Evolutionary conservation across 352 stramenopile genomes (phyloP), one percentile per base, ranked within the genome.

Genomic region (Plasmopara halstedii): DNA sequence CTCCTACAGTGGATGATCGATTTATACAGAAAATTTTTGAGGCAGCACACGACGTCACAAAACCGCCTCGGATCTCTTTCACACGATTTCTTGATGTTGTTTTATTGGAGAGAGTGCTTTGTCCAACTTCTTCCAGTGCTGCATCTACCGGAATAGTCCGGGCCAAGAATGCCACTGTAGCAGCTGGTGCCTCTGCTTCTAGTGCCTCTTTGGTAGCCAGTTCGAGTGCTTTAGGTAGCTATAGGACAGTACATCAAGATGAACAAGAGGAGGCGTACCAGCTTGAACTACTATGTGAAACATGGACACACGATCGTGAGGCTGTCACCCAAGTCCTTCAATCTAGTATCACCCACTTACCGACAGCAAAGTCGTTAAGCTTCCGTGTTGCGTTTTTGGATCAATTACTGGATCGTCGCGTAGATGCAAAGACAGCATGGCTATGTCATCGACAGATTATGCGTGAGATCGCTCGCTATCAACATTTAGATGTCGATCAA

Each of bases 341-440:
- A n/a, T n/a, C n/a, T n/a, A n/a, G n/a, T n/a, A n/a, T n/a, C n/a
- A n/a, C n/a, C n/a, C 78, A 89, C 58, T 54, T 53, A 13, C 69
- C 63, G 13, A 86, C 73, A 0, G 73, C 61, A 0, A 64, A 73
- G 27, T 71, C 70, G 18, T 50, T 89, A n/a, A 61, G 57, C 19
- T 83, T 87, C 50, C 73, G 74, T 36, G 67, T 85, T 3, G 56
- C 62, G 7, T 86, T 89, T 46, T 61, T 89, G 35, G 67, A 69
- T 17, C 73, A 88, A 40, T 62, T 89, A 31, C 52, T 87, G 6
- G 48, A 47, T 23, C 75, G 78, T 13, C 66, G 71, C 20, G 75
- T 87, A 17, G 78, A 89, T 49, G 64, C 75, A 9, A 85, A 87
- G 62, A 89, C 75, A 2, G 78, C 78, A 47, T 89, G 78, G 78